phyloP scores from a whole-genome alignment of 1,139 yeast genomes.

The Kodamaea alishanica region DNA sequence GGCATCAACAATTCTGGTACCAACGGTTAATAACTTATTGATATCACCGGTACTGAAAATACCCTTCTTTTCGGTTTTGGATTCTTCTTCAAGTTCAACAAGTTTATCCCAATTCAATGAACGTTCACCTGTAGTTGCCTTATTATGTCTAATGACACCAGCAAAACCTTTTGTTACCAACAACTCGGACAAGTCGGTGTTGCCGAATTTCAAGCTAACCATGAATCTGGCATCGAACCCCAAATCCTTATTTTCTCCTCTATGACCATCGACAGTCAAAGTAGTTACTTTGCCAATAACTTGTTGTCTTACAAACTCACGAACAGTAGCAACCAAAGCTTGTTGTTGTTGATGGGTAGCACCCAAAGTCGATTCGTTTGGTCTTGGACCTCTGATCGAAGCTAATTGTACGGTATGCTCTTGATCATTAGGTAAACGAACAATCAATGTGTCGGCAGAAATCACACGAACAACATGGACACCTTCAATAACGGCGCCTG shows the following conservation, averaged over 20 bases:
- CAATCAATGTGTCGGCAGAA: constrained; percentile 63
- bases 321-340: constrained; percentile 60
- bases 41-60: constrained; percentile 47
- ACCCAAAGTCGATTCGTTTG: constrained; percentile 54
- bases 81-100: constrained; percentile 64
- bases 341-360: constrained; percentile 32
- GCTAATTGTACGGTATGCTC: constrained; percentile 68
- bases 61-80: constrained; percentile 58
- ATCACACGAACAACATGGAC: constrained; percentile 60
- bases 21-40: constrained; percentile 47
- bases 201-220: constrained; percentile 48
- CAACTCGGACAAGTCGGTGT: constrained; percentile 57
- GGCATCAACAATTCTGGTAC: constrained; percentile 71
- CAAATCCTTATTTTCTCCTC: constrained; percentile 56
- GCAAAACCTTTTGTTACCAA: constrained; percentile 69
- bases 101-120: constrained; percentile 77
- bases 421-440: constrained; percentile 46
- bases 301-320: constrained; percentile 66
- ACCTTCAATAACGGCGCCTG: constrained; percentile 47
- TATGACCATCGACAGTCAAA: constrained; percentile 59
- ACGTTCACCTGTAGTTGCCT: constrained; percentile 64
- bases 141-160: constrained; percentile 73
- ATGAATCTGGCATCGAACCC: constrained; percentile 63
- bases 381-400: constrained; percentile 70
- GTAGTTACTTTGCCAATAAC: constrained; percentile 60